Conservation (phyloP, 2,329 filamentous ascomycete genomes). For the Sporothrix curviconia region DNA sequence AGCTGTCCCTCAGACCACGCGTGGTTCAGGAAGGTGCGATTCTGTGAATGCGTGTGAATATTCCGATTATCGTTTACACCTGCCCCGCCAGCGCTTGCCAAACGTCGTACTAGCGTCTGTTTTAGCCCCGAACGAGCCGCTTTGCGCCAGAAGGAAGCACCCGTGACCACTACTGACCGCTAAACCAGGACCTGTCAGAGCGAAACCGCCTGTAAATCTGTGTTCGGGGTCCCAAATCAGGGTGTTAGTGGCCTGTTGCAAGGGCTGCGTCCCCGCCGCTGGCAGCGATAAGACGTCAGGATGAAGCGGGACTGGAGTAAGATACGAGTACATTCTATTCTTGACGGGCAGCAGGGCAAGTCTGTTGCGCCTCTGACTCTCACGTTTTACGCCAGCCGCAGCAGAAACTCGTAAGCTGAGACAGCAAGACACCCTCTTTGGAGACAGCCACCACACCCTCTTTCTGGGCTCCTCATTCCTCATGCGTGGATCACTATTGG, state of each 20-base stretch:
- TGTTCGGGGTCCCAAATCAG: too few species aligned
- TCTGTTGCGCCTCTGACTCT: not conserved
- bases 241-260: not conserved
- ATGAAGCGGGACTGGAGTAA: too few species aligned
- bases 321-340: too few species aligned
- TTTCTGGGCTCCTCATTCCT: not conserved
- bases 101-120: not conserved
- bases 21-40: slow-evolving; percentile 1
- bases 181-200: not conserved
- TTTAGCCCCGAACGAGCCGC: slow-evolving; percentile 5
- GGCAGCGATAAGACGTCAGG: too few species aligned
- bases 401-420: slow-evolving; percentile 8
- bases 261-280: too few species aligned
- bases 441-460: not conserved
- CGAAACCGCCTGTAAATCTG: slow-evolving; percentile 2
- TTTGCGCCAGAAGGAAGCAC: too few species aligned
- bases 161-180: not conserved
- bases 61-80: not conserved
- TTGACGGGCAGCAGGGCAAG: too few species aligned
- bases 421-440: not conserved
- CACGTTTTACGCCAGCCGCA: not conserved
- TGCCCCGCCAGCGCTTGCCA: not conserved
- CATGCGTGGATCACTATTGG: not conserved
- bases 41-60: not conserved
- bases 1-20: not conserved